Evolutionary conservation across 352 stramenopile genomes (phyloP), one percentile per base, ranked within the genome.

Genomic region (Phytophthora brassicae): DNA sequence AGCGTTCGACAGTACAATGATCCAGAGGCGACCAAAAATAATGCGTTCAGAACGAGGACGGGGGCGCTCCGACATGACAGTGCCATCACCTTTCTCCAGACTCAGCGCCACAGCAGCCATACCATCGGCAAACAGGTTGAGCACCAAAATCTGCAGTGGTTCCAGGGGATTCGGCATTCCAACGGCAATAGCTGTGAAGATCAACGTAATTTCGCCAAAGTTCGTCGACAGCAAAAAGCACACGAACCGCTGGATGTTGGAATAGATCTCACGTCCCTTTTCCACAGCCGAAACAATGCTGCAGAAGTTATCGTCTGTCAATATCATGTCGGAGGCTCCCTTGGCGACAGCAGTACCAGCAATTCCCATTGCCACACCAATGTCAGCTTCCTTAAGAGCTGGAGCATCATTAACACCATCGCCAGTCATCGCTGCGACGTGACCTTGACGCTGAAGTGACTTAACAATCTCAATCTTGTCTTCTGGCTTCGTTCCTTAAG

Each of bases 321-420:
- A 74, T 45, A 99, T 96, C 68, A 99, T 99, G 62, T 99, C 96
- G 1, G 95, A 97, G 9, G 97, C 97, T 60, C 98, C 94, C 72
- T 99, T 99, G 3, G 97, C 96, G 11, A 99, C 97, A 64, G 97
- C 89, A 23, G 96, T 98, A 53, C 96, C 97, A n/a, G 94, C 80
- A 68, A 99, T 95, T 45, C 96, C 97, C 97, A 99, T 99, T 12
- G 94, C 95, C 11, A 89, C 91, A 39, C 93, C 91, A 64, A 99
- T 97, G 55, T 99, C 93, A 5, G 93, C 92, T 43, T 88, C 93
- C 73, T 98, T 99, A 19, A 99, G 68, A 0, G 97, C 97, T 16
- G 97, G 97, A 2, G 96, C 97, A 75, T 99, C 97, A 72, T 99
- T 99, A 4, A 98, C 98, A 55, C 97, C 97, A 67, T 99, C 97